Conservation (phyloP, 225 moss, liverwort and hornwort species). For the Marchantia paleacea region DNA sequence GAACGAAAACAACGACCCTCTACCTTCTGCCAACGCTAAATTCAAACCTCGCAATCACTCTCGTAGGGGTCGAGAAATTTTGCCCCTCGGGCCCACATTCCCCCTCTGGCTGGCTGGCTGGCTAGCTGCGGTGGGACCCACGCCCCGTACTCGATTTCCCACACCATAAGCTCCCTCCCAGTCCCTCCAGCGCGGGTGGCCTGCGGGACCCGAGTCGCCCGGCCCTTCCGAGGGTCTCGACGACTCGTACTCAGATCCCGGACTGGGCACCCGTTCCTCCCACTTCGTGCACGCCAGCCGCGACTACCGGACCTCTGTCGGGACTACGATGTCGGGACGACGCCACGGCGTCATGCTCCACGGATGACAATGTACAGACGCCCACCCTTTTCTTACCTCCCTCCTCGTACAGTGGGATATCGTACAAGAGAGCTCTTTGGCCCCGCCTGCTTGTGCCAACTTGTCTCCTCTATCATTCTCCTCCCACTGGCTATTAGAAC, state of each 20-base stretch:
- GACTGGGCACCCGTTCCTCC: neutral
- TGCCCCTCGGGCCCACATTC: neutral
- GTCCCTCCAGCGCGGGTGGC: no score
- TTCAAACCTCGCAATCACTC: conserved; percentile 20
- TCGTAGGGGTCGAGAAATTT: neutral
- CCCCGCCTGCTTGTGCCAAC: neutral
- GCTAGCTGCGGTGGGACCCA: conserved; percentile 2
- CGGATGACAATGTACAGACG: neutral
- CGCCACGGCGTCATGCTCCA: neutral
- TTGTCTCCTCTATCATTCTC: neutral
- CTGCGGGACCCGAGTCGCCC: neutral
- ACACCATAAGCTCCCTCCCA: no score
- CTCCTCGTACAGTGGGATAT: neutral
- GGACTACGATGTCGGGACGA: conserved; percentile 1
- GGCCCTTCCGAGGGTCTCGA: neutral
- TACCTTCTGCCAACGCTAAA: conserved; percentile 15
- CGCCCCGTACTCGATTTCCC: neutral
- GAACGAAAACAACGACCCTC: neutral
- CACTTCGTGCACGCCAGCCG: neutral
- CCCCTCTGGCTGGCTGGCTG: neutral
- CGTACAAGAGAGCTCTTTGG: neutral
- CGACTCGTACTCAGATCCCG: neutral
- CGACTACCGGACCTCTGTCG: conserved; percentile 4
- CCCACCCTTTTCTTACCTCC: neutral
- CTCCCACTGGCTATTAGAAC: neutral